Evolutionary conservation across 768 basidiomycete genomes (phyloP), one percentile per base, ranked within the genome.

Genomic region (Sporobolomyces roseus): DNA sequence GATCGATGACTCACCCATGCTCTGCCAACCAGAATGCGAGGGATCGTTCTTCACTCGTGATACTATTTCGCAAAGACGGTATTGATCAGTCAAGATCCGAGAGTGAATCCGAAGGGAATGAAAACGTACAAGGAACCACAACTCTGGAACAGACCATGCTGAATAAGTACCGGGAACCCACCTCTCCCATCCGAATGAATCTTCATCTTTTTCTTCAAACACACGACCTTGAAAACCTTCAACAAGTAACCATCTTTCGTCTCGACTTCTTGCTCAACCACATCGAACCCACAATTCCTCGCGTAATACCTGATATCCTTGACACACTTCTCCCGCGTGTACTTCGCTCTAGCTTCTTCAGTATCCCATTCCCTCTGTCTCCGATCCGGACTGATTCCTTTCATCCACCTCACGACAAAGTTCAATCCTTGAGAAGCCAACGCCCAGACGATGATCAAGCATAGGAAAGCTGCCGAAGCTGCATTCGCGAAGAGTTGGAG

Each of bases 21-120:
- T 80, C 79, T 21, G 82, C 80, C 12, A 83, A 76, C 83, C 83
- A 83, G 75, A 83, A 83, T 2, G 83, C 83, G 46, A 83, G 73
- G 29, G 79, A 80, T 19, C 83, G 77, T 51, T 83, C 83, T 73
- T 83, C 83, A 9, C 80, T 81, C 1, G 83, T 83, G 66, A 83
- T 79, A 76, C 68, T 69, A 62, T 4, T 17, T 41, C 38, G 17
- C 17, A 41, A 41, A 41, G 7, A 38, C 6, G 23, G 16, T 36
- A 6, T 4, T 16, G 41, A 29, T 6, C 25, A 2, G 4, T 38
- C 0, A 5, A 14, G 30, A 52, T 6, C 14, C 2, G 16, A 33
- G 10, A 0, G 14, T 10, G 21, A 9, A 30, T 8, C 19, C 23
- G 45, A 33, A 52, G 10, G 19, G 19, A n/a, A 33, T 25, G 30